phyloP scores from a whole-genome alignment of 305 asterid genomes.

The Petunia hybrid region DNA sequence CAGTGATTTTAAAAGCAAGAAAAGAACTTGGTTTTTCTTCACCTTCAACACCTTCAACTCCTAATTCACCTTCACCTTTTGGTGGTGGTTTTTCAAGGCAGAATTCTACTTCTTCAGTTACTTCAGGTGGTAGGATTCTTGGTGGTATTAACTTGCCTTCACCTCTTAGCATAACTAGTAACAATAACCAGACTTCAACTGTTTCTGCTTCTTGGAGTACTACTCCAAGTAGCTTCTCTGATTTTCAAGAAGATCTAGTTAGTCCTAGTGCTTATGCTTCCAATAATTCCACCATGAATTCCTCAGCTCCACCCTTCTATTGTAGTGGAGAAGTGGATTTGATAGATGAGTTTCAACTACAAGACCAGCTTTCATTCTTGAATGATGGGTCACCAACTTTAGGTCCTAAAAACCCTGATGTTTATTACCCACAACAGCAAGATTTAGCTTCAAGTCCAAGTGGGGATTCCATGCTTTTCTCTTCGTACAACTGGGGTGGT shows the following conservation, averaged over 20 bases:
- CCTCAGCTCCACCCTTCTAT: conserved; percentile 59
- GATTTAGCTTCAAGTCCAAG: conserved; percentile 50
- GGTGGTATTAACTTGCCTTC: conserved; percentile 60
- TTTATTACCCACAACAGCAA: conserved; percentile 43
- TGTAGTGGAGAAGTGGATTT: conserved; percentile 60
- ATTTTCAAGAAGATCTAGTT: conserved; percentile 48
- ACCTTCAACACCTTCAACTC: conserved; percentile 58
- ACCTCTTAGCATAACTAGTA: conserved; percentile 60
- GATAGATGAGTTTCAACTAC: conserved; percentile 74
- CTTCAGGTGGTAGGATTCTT: conserved; percentile 45
- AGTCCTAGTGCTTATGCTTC: conserved; percentile 42
- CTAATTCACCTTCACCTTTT: conserved; percentile 56
- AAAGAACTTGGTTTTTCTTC: conserved; percentile 55
- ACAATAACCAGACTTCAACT: conserved; percentile 31
- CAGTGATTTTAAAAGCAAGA: conserved; percentile 59
- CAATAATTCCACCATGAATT: conserved; percentile 54
- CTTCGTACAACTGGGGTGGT: conserved; percentile 48
- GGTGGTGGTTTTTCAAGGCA: conserved; percentile 55
- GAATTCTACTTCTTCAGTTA: conserved; percentile 44
- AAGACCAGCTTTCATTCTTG: conserved; percentile 74
- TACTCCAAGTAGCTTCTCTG: conserved; percentile 42
- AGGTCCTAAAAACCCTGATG: conserved; percentile 50
- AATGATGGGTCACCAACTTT: conserved; percentile 53
- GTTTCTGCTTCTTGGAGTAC: conserved; percentile 38
- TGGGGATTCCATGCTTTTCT: conserved; percentile 49